Evolutionary conservation across 148 eudicot genomes (phyloP).

Genomic region (Nepenthes mirabilis): DNA sequence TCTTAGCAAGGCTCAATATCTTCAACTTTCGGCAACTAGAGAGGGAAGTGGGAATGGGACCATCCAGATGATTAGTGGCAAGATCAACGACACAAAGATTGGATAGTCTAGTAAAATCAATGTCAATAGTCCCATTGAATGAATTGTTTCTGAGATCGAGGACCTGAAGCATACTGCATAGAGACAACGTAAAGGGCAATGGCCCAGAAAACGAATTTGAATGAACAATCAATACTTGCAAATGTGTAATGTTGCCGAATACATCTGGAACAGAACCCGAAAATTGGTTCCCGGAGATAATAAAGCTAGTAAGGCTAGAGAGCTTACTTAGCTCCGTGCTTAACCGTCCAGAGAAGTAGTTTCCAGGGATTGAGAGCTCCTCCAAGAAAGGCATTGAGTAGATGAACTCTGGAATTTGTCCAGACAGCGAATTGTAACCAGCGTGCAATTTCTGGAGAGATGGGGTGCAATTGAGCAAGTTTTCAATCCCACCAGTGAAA

Average conservation of each 20-base stretch:
- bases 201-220: constrained; percentile 52
- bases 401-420: constrained; percentile 44
- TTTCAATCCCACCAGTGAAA: constrained; percentile 49
- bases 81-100: constrained; percentile 45
- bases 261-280: constrained; percentile 71
- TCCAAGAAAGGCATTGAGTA: constrained; percentile 49
- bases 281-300: constrained; percentile 34
- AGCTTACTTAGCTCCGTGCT: constrained; percentile 66
- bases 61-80: constrained; percentile 51
- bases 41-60: constrained; percentile 49
- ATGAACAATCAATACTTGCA: constrained; percentile 42
- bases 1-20: constrained; percentile 57
- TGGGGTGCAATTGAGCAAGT: constrained; percentile 40
- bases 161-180: constrained; percentile 33
- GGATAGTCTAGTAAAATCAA: constrained; percentile 42
- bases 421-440: constrained; percentile 53
- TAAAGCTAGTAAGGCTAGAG: constrained; percentile 35
- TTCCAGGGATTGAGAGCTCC: constrained; percentile 47
- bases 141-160: constrained; percentile 88
- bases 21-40: constrained; percentile 42
- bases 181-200: constrained; percentile 48
- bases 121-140: constrained; percentile 34
- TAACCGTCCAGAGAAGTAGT: constrained; percentile 52
- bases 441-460: constrained; percentile 43
- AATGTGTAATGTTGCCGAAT: constrained; percentile 37